phyloP scores from a whole-genome alignment of 352 stramenopile genomes.

The Phytophthora pistaciae region DNA sequence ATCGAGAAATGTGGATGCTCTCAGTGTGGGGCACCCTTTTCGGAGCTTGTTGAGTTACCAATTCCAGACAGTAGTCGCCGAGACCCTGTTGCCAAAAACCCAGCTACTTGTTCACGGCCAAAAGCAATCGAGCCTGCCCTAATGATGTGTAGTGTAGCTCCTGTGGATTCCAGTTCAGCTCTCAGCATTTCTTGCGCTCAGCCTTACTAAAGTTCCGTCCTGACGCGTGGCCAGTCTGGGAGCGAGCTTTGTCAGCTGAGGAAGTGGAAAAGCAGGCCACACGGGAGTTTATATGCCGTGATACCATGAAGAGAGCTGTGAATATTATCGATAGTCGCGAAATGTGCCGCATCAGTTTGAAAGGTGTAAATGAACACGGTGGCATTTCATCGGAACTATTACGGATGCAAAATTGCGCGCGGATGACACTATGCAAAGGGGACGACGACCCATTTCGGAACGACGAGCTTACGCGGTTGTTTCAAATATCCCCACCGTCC shows the following conservation, averaged over 20 bases:
- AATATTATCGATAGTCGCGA: neutral
- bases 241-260: neutral
- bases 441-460: constrained; percentile 11
- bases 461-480: neutral
- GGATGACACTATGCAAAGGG: neutral
- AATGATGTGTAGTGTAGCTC: neutral
- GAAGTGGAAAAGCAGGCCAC: neutral
- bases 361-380: neutral
- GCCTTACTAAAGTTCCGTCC: neutral
- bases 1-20: neutral
- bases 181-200: neutral
- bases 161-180: neutral
- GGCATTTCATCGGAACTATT: neutral
- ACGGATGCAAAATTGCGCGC: neutral
- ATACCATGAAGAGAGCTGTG: neutral
- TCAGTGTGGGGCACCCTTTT: neutral
- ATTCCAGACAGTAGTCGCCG: neutral
- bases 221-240: neutral
- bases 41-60: neutral
- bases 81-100: neutral
- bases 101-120: neutral
- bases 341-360: neutral
- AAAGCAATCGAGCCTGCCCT: neutral
- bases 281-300: neutral
- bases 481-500: neutral